phyloP scores from a whole-genome alignment of 2,329 filamentous ascomycete genomes.

The Nannizziopsis arthrosporioides region DNA sequence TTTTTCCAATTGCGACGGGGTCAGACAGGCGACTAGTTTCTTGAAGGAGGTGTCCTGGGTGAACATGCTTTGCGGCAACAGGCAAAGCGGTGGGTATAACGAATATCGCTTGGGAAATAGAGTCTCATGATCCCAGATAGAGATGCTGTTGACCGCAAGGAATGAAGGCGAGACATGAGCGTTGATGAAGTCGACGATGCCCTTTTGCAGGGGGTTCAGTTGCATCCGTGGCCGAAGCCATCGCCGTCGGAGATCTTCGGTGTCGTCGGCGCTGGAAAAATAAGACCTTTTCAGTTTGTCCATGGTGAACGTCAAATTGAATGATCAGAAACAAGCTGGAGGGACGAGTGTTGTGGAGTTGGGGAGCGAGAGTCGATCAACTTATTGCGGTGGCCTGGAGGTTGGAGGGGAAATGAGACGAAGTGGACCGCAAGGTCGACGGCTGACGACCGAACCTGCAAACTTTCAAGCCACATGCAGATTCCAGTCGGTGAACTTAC shows the following conservation, averaged over 20 bases:
- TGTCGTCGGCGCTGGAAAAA: no score
- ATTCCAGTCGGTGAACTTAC: no score
- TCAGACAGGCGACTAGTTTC: constrained; percentile 19
- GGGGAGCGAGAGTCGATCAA: no score
- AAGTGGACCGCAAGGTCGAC: no score
- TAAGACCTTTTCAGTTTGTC: no score
- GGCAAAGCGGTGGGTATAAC: constrained; percentile 46
- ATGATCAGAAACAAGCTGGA: no score
- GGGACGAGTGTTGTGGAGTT: no score
- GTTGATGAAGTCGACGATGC: constrained; percentile 24
- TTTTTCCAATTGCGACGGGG: constrained; percentile 20
- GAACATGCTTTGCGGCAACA: constrained; percentile 43
- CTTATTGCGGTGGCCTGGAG: no score
- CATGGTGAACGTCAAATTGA: no score
- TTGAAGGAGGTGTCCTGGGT: constrained; percentile 21
- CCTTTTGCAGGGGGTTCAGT: constrained; percentile 24
- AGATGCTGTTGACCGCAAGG: constrained; percentile 10
- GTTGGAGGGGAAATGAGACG: no score
- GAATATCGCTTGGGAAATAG: constrained; percentile 39
- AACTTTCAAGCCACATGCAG: no score
- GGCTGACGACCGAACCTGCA: no score
- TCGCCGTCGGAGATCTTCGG: background rate
- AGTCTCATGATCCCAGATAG: constrained; percentile 9
- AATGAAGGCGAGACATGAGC: constrained; percentile 16
- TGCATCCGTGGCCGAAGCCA: background rate